These are phyloP conservation scores for Mortierella sp. DNA, from an alignment of 371 early-diverging fungal species.

Conservation along the genomic window DNA sequence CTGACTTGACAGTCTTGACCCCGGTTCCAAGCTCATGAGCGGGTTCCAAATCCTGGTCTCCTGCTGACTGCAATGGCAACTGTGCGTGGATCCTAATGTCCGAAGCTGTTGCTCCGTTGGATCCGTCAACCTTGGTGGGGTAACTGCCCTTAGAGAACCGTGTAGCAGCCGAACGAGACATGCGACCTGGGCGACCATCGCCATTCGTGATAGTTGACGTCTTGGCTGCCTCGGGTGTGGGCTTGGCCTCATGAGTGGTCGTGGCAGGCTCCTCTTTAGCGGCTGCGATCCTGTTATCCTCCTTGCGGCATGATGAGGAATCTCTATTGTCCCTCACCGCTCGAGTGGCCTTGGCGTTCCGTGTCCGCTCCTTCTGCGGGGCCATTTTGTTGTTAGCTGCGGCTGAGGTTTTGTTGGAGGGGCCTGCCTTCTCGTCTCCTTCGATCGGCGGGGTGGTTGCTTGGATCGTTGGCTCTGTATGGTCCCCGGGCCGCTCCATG, in stretches of 20 bases:
- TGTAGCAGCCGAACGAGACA: constrained; percentile 8
- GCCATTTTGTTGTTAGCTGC: neutral
- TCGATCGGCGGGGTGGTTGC: no score
- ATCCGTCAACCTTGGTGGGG: constrained; percentile 29
- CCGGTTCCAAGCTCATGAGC: neutral
- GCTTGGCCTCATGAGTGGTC: no score
- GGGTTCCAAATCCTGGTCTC: constrained; percentile 11
- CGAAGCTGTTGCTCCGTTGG: constrained; percentile 13
- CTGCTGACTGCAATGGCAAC: constrained; percentile 32
- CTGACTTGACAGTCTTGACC: neutral
- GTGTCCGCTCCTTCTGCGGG: neutral
- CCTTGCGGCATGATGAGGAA: constrained; percentile 18
- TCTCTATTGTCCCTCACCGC: constrained; percentile 12
- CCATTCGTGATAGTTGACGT: neutral
- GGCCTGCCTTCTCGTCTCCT: neutral
- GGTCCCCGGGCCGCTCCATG: constrained; percentile 9
- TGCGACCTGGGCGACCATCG: no score
- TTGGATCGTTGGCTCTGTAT: no score
- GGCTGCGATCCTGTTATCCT: neutral
- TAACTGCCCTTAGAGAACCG: constrained; percentile 27
- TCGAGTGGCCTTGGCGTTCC: constrained; percentile 24
- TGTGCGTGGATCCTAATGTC: constrained; percentile 39
- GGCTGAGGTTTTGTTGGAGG: neutral
- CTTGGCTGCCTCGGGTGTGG: no score
- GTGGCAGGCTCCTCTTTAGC: neutral